Conservation (phyloP, 116 monocot genomes). For the Dioscorea cayenensis region DNA sequence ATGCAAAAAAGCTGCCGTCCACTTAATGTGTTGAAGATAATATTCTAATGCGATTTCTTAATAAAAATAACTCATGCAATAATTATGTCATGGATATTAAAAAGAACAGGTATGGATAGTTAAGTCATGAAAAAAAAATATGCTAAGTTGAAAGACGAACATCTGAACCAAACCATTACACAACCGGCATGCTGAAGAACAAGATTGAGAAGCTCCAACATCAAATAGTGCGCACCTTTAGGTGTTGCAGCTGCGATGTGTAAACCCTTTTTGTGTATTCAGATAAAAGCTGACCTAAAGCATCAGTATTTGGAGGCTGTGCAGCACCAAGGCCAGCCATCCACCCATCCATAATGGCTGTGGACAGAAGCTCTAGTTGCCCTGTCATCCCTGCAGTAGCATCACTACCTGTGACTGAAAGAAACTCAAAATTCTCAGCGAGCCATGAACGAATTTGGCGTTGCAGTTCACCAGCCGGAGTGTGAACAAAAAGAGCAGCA, state of each 20-base stretch:
- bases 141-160: not conserved
- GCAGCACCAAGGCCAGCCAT: constrained; percentile 99
- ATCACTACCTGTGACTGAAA: constrained; percentile 78
- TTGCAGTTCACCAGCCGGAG: constrained; percentile 98
- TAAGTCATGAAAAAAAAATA: not conserved
- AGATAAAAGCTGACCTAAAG: constrained; percentile 87
- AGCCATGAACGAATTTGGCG: constrained; percentile 97
- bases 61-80: too few species aligned
- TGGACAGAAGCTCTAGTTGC: constrained; percentile 85
- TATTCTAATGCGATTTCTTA: too few species aligned
- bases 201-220: too few species aligned
- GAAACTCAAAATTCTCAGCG: constrained; percentile 96
- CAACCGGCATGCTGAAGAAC: too few species aligned
- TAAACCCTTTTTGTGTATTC: constrained; percentile 93
- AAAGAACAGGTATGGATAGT: not conserved
- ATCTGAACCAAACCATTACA: not conserved
- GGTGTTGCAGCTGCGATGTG: constrained; percentile 84
- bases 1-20: too few species aligned
- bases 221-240: constrained; percentile 52
- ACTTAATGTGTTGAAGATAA: too few species aligned
- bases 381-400: constrained; percentile 60
- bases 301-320: constrained; percentile 77
- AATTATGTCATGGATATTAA: too few species aligned
- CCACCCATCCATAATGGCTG: constrained; percentile 99
- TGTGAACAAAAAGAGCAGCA: constrained; percentile 99